These are phyloP conservation scores for Scedosporium aurantiacum DNA, from an alignment of 2,329 filamentous ascomycete genomes.

Conservation along the genomic window DNA sequence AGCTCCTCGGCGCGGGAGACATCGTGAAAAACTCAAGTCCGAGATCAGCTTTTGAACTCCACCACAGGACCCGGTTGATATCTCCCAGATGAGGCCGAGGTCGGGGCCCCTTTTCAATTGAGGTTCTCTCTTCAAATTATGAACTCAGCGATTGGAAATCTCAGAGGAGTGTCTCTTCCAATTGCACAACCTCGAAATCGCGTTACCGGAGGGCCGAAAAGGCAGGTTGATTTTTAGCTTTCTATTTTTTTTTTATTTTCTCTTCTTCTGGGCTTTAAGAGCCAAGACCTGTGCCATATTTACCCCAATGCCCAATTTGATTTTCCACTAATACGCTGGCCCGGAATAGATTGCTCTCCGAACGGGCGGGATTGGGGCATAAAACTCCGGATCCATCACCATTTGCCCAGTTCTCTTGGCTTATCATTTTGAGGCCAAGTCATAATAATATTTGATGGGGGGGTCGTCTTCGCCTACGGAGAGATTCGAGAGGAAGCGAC, in stretches of 20 bases:
- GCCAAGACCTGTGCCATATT: not conserved
- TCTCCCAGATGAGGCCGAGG: not conserved
- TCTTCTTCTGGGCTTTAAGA: not conserved
- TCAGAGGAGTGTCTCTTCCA: not conserved
- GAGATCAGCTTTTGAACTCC: not conserved
- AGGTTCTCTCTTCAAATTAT: not conserved
- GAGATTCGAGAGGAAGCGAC: not conserved
- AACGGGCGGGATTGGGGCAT: not conserved
- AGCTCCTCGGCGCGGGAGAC: not conserved
- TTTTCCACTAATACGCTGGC: conserved; percentile 1
- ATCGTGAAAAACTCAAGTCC: not conserved
- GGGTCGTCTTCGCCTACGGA: no score
- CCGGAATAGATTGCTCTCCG: not conserved
- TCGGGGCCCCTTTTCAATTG: not conserved
- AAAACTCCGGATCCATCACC: not conserved
- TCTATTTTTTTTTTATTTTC: no score
- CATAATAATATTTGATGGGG: no score
- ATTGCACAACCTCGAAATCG: not conserved
- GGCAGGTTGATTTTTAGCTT: no score
- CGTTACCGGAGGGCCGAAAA: not conserved
- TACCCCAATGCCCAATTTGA: not conserved
- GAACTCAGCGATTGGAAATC: not conserved
- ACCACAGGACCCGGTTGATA: not conserved
- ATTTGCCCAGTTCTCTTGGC: not conserved
- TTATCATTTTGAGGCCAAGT: not conserved